Conservation (phyloP, 805 yeast species). For the Ogataea henricii region DNA sequence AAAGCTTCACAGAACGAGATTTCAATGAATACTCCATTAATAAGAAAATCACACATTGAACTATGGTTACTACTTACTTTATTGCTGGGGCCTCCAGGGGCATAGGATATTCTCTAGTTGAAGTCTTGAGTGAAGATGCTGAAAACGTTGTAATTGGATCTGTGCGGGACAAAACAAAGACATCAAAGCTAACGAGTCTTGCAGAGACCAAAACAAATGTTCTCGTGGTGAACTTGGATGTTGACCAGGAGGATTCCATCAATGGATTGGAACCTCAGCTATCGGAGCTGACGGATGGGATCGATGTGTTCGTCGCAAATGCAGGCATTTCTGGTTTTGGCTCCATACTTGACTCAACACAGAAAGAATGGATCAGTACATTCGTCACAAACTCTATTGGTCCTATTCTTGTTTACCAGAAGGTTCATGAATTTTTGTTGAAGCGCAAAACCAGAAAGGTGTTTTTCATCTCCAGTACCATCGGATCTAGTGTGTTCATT, state of each 20-base stretch:
- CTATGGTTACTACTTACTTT: constrained; percentile 8
- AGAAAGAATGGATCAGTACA: neutral
- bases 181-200: neutral
- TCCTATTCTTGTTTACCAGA: constrained; percentile 7
- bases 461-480: constrained; percentile 1
- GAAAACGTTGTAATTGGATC: constrained; percentile 10
- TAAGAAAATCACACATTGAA: too few species aligned
- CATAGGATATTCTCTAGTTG: constrained; percentile 7
- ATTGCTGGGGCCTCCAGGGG: constrained; percentile 14
- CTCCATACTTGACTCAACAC: neutral
- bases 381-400: constrained; percentile 9
- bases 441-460: constrained; percentile 6
- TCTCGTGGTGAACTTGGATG: constrained; percentile 10
- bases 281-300: constrained; percentile 4
- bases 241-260: constrained; percentile 8
- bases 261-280: constrained; percentile 1
- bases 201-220: constrained; percentile 1
- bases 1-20: too few species aligned
- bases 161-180: constrained; percentile 4
- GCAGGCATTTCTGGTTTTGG: constrained; percentile 5
- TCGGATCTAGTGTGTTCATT: neutral
- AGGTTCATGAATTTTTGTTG: neutral
- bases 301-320: constrained; percentile 10
- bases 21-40: too few species aligned
- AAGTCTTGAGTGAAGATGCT: neutral